Percentiles rank a stretch among this genome's conserved stretches.
These are phyloP conservation scores for Sambucus nigra DNA, from an alignment of 129 eudicot species.

Conservation along the genomic window DNA sequence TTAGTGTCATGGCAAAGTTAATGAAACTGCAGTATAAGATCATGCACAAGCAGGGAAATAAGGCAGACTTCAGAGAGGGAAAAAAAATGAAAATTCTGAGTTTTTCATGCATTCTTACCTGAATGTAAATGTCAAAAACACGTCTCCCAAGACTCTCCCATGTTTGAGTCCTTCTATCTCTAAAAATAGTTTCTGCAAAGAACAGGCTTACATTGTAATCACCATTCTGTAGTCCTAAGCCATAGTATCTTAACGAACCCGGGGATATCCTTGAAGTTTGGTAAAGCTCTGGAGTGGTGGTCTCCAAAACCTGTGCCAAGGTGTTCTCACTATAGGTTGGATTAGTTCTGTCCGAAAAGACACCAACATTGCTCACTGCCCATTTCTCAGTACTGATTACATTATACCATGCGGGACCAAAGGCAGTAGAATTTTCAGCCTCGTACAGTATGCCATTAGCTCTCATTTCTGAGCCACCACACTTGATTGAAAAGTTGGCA, in stretches of 20 bases:
- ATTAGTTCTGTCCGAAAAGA: constrained; percentile 19
- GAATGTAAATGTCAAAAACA: constrained; percentile 44
- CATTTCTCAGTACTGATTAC: constrained; percentile 24
- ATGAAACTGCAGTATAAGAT: too few relatives aligned
- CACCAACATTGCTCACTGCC: constrained; percentile 46
- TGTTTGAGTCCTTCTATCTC: constrained; percentile 13
- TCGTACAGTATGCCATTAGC: constrained; percentile 29
- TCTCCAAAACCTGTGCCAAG: constrained; percentile 16
- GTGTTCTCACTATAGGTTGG: constrained; percentile 29
- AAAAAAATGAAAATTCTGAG: background rate
- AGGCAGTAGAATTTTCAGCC: constrained; percentile 26
- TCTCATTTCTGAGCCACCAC: constrained; percentile 43
- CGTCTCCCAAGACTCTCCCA: constrained; percentile 44
- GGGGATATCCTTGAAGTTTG: constrained; percentile 41
- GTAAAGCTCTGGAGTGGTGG: constrained; percentile 35
- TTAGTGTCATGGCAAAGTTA: too few relatives aligned
- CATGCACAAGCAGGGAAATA: too few relatives aligned
- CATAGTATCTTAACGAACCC: constrained; percentile 49
- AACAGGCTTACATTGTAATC: constrained; percentile 32
- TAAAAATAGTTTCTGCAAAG: constrained; percentile 39
- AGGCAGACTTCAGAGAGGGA: too few relatives aligned
- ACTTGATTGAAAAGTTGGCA: constrained; percentile 41
- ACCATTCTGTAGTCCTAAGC: constrained; percentile 44
- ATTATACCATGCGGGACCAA: constrained; percentile 40
- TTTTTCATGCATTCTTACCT: constrained; percentile 19